Evolutionary conservation across 805 yeast genomes (phyloP).

Genomic region (Sugiyamaella floridensis): DNA sequence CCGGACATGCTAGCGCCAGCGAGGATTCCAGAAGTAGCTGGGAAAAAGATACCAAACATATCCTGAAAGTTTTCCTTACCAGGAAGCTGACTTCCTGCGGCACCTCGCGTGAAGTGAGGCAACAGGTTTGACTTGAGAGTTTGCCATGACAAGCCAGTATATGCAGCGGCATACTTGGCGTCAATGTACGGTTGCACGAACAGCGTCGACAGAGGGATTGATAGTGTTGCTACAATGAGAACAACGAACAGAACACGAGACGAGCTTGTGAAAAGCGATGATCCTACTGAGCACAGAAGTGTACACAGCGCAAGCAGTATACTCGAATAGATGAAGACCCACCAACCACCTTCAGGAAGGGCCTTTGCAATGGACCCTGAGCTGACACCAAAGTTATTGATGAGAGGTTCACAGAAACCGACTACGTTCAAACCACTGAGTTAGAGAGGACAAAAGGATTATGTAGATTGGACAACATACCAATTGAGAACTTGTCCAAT

Average conservation of each 20-base stretch:
- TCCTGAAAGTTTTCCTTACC: constrained; percentile 71
- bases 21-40: constrained; percentile 96
- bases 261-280: constrained; percentile 19
- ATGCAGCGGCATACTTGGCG: constrained; percentile 30
- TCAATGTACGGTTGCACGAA: constrained; percentile 52
- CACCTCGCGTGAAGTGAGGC: constrained; percentile 81
- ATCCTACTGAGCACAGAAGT: constrained; percentile 18
- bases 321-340: constrained; percentile 67
- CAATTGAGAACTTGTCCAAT: constrained; percentile 86
- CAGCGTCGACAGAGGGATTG: constrained; percentile 68
- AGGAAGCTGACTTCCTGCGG: constrained; percentile 74
- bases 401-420: constrained; percentile 86
- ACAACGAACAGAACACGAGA: constrained; percentile 19
- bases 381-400: constrained; percentile 63
- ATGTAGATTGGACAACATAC: constrained; percentile 3
- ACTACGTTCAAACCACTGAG: constrained; percentile 82
- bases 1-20: constrained; percentile 99
- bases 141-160: constrained; percentile 68
- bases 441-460: background rate
- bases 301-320: constrained; percentile 33
- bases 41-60: constrained; percentile 91
- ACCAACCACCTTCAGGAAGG: constrained; percentile 65
- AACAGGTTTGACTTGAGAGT: constrained; percentile 60
- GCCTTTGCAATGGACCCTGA: constrained; percentile 50
- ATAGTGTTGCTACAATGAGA: constrained; percentile 17